phyloP scores from a whole-genome alignment of 768 basidiomycete genomes.

The Boletus sp. region DNA sequence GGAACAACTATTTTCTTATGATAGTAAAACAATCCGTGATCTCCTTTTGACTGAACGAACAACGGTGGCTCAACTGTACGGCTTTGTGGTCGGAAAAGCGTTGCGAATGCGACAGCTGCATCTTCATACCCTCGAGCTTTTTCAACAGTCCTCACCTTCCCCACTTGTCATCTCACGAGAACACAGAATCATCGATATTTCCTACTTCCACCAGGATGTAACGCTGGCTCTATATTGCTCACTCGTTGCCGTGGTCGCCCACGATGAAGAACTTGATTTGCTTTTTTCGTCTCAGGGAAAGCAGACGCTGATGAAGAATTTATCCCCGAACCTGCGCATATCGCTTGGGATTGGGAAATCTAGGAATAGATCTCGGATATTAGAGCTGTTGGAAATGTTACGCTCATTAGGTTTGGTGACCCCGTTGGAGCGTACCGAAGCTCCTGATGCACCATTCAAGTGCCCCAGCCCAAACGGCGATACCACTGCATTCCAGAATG shows the following conservation, averaged over 20 bases:
- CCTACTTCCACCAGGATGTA: slow-evolving; percentile 61
- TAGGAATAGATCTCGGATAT: slow-evolving; percentile 54
- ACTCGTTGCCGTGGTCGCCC: slow-evolving; percentile 52
- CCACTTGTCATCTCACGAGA: slow-evolving; percentile 48
- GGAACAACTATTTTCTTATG: slow-evolving; percentile 52
- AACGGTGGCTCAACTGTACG: slow-evolving; percentile 70
- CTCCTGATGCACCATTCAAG: slow-evolving; percentile 41
- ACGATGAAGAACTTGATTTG: slow-evolving; percentile 56
- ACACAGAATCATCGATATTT: slow-evolving; percentile 55
- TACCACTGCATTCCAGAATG: slow-evolving; percentile 46
- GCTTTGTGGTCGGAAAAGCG: slow-evolving; percentile 66
- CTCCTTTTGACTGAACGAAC: slow-evolving; percentile 66
- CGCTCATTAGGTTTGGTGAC: slow-evolving; percentile 53
- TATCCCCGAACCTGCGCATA: slow-evolving; percentile 49
- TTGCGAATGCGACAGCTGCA: slow-evolving; percentile 65
- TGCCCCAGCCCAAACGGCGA: slow-evolving; percentile 43
- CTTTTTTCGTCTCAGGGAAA: slow-evolving; percentile 48
- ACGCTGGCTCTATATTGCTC: slow-evolving; percentile 64
- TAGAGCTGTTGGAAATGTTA: slow-evolving; percentile 61
- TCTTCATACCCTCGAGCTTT: slow-evolving; percentile 45
- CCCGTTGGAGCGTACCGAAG: slow-evolving; percentile 50
- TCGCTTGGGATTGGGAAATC: slow-evolving; percentile 58
- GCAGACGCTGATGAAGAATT: slow-evolving; percentile 46
- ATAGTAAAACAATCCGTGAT: slow-evolving; percentile 54
- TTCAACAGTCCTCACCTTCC: slow-evolving; percentile 41